Evolutionary conservation across 2,329 filamentous ascomycete species (phyloP), one percentile per base, ranked within the genome.

Genomic region (Penicillium expansum): DNA sequence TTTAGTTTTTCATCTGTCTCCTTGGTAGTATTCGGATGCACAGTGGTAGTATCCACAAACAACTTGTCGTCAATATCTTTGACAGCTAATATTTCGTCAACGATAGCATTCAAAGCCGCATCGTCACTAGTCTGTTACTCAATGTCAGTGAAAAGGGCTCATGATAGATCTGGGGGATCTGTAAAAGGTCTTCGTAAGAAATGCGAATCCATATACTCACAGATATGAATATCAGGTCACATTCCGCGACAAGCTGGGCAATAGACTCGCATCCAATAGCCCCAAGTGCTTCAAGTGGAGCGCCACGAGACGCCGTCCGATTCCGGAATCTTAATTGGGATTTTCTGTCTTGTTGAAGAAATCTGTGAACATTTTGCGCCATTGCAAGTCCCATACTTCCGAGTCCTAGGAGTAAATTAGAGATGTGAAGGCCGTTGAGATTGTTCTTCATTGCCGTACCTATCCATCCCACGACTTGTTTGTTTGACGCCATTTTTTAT

Each of bases 351-450:
- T 20, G 20, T 10, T 53, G 48, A n/a, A 61, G 44, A 11, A 13
- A 45, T 16, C 42, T 47, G 20, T 61, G 58, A 1, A 61, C 22
- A 38, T 58, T 58, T 8, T 38, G 33, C 11, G 58, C 56, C 58
- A 61, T 61, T 24, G 58, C 58, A 10, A 59, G 47, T 20, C 58
- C 58, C 58, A 61, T 61, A 43, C 33, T 59, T 9, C 58, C 58
- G 11, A 61, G 56, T 1, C 58, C 58, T 61, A n/a, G 29, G 14
- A 3, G 2, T 2, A 1, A 10, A n/a, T 60, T 47, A 55, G 42
- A 30, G 14, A 52, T 1, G 2, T 11, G 5, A 5, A 18, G 5
- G 8, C 10, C 14, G 4, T 14, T 41, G 4, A 3, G 10, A 18
- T 30, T 18, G 13, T 22, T 35, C 14, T 35, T 44, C 4, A 14